Evolutionary conservation across 2,329 filamentous ascomycete species (phyloP).

Genomic region (Periconia sp.): DNA sequence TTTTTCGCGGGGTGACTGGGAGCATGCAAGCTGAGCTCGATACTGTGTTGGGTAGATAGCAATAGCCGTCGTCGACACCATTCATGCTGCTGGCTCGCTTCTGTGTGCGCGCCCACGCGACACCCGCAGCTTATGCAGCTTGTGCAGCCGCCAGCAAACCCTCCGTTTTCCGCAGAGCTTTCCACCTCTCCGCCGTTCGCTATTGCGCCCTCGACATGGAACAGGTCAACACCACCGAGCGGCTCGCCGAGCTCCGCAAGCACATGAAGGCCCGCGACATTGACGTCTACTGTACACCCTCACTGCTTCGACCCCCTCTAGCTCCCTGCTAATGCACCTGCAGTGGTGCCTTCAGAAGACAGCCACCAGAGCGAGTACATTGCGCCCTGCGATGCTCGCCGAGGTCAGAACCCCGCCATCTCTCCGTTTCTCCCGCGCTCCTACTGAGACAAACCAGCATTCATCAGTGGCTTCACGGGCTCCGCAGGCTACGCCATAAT

Average conservation of each 20-base stretch:
- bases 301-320: conserved; percentile 28
- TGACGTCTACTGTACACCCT: conserved; percentile 81
- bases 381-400: conserved; percentile 88
- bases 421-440: conserved; percentile 18
- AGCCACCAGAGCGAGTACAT: conserved; percentile 98
- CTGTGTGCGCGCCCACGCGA: conserved; percentile 36
- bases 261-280: conserved; percentile 88
- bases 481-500: conserved; percentile 93
- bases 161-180: conserved; percentile 23
- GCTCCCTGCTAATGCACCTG: conserved; percentile 44
- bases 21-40: too few relatives aligned
- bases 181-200: conserved; percentile 37
- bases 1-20: too few relatives aligned
- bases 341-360: conserved; percentile 96
- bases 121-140: conserved; percentile 31
- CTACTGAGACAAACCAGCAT: conserved; percentile 60
- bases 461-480: conserved; percentile 91
- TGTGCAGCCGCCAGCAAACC: conserved; percentile 30
- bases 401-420: conserved; percentile 57
- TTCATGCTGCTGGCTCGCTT: conserved; percentile 40
- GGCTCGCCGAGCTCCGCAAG: conserved; percentile 76
- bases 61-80: too few relatives aligned
- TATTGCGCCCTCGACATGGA: conserved; percentile 67
- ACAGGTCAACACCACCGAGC: conserved; percentile 77
- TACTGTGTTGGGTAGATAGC: too few relatives aligned